Base-by-base conservation (phyloP, 2,329 filamentous ascomycete genomes). In the Scolecobasidium constrictum region DNA sequence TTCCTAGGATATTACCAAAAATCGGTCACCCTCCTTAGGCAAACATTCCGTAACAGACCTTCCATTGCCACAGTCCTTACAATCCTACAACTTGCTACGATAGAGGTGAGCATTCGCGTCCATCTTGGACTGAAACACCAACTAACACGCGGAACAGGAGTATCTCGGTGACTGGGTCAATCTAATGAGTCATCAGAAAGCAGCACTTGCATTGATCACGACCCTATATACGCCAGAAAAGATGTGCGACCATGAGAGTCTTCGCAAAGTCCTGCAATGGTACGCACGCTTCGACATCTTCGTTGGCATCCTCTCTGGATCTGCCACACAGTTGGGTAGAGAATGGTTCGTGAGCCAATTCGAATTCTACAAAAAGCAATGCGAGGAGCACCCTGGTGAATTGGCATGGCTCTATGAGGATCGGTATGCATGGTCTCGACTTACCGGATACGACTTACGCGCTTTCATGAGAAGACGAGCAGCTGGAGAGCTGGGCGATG, bases 81-180 rank as follows among this genome's bases (percentile, higher is more conserved):
- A 0, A 88, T 96, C 16, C 66, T 98, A 34, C 88, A 96, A 54
- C 73, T 96, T 39, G 87, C 88, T 43, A 93, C 86, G 3, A 92
- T 95, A 44, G 92, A 98, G 75, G 87, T 93, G 69, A 55, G 37
- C 18, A 13, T n/a, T 12, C 18, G 7, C 6, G 40, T 16, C 7
- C 16, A 12, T 16, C 28, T 5, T 31, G 7, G 17, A 19, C 35
- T 37, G 35, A 37, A n/a, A n/a, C 35, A 19, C 7, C 19, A 18
- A 22, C n/a, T 16, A 31, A n/a, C n/a, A 39, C 40, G 21, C 38
- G n/a, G 11, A 4, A 2, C 53, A 94, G 86, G 92, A 96, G 63
- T 93, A 87, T 53, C 72, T 96, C 36, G 92, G 92, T 11, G 92
- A 98, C 57, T 96, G 87, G 87, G 78, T 93, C 42, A 95, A 93